phyloP scores from a whole-genome alignment of 164 flowering plant species.

The Platanus orientalis region DNA sequence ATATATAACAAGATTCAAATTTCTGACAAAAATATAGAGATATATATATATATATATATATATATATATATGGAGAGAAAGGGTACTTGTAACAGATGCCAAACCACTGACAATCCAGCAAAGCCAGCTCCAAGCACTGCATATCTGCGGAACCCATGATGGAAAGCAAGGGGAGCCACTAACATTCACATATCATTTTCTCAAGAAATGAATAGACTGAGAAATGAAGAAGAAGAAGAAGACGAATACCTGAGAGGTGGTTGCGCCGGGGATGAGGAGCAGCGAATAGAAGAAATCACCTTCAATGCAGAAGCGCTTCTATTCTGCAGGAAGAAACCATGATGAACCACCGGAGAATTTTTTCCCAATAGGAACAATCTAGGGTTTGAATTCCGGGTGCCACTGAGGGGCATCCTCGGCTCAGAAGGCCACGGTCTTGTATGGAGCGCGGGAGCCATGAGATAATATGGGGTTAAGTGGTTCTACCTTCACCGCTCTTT shows the following conservation, averaged over 20 bases:
- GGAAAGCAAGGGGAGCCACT: not conserved
- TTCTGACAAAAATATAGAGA: no score
- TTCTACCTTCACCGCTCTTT: no score
- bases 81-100: constrained; percentile 67
- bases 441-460: no score
- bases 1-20: no score
- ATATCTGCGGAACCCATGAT: constrained; percentile 30
- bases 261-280: constrained; percentile 8
- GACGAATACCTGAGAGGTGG: constrained; percentile 17
- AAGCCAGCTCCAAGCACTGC: constrained; percentile 99
- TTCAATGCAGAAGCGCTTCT: not conserved
- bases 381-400: no score
- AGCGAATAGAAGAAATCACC: constrained; percentile 4
- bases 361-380: no score
- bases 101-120: constrained; percentile 87
- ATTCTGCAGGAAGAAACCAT: not conserved
- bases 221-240: not conserved
- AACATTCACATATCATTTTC: not conserved
- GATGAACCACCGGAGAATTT: not conserved
- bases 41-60: no score
- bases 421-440: no score
- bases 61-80: no score
- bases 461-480: no score
- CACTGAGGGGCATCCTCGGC: no score
- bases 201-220: not conserved